These are phyloP conservation scores for Colletotrichum sp. DNA, from an alignment of 2,329 filamentous ascomycete genomes.

Conservation along the genomic window DNA sequence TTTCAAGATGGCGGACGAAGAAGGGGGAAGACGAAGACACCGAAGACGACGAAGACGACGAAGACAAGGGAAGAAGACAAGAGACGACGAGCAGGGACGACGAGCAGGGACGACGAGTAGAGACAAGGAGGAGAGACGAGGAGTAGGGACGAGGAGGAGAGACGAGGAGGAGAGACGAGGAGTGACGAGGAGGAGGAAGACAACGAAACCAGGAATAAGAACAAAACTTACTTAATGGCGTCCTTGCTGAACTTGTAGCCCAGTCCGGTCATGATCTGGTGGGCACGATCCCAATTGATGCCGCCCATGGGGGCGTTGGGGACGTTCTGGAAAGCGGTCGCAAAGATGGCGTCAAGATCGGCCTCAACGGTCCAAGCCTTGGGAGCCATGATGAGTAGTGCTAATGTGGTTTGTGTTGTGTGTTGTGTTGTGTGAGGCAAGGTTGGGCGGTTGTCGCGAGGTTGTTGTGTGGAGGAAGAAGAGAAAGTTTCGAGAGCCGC, in stretches of 20 bases:
- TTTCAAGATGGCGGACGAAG: not conserved
- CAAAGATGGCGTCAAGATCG: constrained; percentile 44
- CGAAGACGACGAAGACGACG: not conserved
- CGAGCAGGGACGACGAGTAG: not conserved
- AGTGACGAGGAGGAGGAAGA: not conserved
- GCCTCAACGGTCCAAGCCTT: constrained; percentile 34
- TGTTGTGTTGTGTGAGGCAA: not conserved
- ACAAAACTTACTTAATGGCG: constrained; percentile 39
- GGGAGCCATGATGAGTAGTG: not conserved
- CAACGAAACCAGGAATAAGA: not conserved
- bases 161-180: not conserved
- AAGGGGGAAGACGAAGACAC: not conserved
- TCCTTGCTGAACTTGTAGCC: constrained; percentile 42
- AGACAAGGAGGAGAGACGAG: not conserved
- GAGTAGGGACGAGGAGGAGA: no score
- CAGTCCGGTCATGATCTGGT: constrained; percentile 33
- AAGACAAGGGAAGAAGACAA: not conserved
- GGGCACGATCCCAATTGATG: constrained; percentile 37
- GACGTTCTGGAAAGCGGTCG: constrained; percentile 29
- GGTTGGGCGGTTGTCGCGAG: not conserved
- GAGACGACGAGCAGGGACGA: not conserved
- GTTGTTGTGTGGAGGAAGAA: not conserved
- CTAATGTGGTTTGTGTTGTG: not conserved
- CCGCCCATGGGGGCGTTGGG: constrained; percentile 27
- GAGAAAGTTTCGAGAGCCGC: not conserved